Base-by-base conservation (phyloP, 73 alveolate genomes). In the Paramecium sexaurelia region DNA sequence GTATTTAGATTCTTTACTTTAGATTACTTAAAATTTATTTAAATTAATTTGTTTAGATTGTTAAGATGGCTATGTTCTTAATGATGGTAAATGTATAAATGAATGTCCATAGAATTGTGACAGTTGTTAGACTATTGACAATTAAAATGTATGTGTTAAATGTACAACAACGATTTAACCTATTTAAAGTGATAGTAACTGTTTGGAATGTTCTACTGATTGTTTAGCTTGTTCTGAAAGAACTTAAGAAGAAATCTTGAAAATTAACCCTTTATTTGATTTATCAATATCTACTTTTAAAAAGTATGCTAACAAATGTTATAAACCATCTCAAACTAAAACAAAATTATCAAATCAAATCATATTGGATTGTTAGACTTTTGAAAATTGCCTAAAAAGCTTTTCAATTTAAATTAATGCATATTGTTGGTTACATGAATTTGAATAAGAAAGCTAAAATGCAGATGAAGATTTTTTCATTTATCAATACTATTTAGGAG, bases 221-320 rank as follows among this genome's bases (percentile, higher is more conserved):
- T 61, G 83, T 61, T 61, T 61, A 32, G 83, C 83, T 0, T 61
- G 83, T 61, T 26, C 83, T 61, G 83, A 26, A 26, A 61, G 83
- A 11, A 29, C 51, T 29, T 6, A 29, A 26, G 43, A 26, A 2
- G 47, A 61, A 11, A 61, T 61, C 10, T 29, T 29, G 3, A 29
- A 26, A 61, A 61, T 61, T 6, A 61, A 61, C 6, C 43, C 83
- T 26, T 24, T 26, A 2, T 61, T 61, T 61, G 83, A 61, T 61
- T 11, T 5, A 24, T 29, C 39, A 9, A 61, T 29, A 29, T 6
- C 43, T 15, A 26, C 19, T 26, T 61, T 61, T 32, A 22, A 29
- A 3, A 61, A 61, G 17, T 11, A 61, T 61, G 20, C 83, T 22
- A 26, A 61, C 33, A 26, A 61, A 26, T 61, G 83, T 26, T 61